phyloP scores from a whole-genome alignment of 352 stramenopile species.

The Globisporangium megalacanthum region DNA sequence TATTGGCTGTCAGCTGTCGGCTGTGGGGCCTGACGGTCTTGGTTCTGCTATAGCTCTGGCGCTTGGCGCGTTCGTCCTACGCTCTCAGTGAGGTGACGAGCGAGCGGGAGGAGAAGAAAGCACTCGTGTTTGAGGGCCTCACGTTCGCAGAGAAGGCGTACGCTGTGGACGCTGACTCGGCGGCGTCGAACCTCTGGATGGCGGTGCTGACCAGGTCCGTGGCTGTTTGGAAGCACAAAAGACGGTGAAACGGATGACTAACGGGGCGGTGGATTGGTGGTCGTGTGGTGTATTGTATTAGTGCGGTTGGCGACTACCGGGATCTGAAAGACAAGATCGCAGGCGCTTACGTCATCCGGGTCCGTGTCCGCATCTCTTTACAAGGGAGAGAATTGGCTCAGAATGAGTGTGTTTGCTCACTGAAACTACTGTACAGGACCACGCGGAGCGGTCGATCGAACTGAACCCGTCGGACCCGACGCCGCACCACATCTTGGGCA shows the following conservation, averaged over 20 bases:
- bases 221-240: too few species aligned
- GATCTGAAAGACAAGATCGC: constrained; percentile 70
- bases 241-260: too few species aligned
- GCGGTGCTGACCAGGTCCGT: constrained; percentile 55
- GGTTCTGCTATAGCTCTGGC: constrained; percentile 38
- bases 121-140: constrained; percentile 47
- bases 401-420: too few species aligned
- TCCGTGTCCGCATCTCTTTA: constrained; percentile 7
- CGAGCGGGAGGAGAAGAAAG: constrained; percentile 44
- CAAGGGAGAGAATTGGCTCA: background rate
- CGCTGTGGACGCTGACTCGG: constrained; percentile 33
- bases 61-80: constrained; percentile 53
- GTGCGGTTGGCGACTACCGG: constrained; percentile 51
- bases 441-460: constrained; percentile 66
- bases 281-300: constrained; percentile 5
- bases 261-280: background rate
- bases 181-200: constrained; percentile 70
- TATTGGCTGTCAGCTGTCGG: too few species aligned
- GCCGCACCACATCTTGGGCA: constrained; percentile 63
- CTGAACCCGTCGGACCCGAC: constrained; percentile 56
- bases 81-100: constrained; percentile 45
- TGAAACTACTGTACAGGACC: constrained; percentile 27
- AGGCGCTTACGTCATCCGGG: constrained; percentile 59
- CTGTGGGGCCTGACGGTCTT: too few species aligned
- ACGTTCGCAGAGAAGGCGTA: constrained; percentile 48